These are phyloP conservation scores for Madurella mycetomatis DNA, from an alignment of 2,329 filamentous ascomycete species.

Conservation along the genomic window DNA sequence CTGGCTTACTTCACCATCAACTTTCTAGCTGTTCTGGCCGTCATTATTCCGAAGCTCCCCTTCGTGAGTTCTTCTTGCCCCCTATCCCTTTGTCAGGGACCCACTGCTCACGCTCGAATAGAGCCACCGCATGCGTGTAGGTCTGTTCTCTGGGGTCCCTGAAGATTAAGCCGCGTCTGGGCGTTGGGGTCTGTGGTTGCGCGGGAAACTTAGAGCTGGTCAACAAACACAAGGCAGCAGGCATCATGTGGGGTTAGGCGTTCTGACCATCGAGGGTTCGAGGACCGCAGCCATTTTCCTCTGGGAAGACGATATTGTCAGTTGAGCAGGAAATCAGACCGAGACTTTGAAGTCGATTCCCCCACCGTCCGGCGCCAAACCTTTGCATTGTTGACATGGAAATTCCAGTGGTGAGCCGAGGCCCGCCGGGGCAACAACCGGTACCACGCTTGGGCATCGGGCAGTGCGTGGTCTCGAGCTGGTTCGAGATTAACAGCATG, in stretches of 20 bases:
- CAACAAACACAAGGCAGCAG: conserved; percentile 6
- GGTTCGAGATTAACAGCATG: no score
- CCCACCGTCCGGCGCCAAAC: not conserved
- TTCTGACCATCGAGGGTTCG: conserved; percentile 1
- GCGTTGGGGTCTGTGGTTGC: conserved; percentile 17
- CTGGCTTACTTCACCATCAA: conserved; percentile 96
- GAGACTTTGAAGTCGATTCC: conserved; percentile 1
- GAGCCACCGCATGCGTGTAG: conserved; percentile 75
- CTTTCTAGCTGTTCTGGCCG: conserved; percentile 83
- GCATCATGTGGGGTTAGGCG: conserved; percentile 8
- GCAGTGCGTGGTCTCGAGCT: no score
- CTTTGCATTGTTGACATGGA: not conserved
- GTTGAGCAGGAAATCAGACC: conserved; percentile 10
- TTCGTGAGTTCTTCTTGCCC: conserved; percentile 60
- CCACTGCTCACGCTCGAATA: conserved; percentile 36
- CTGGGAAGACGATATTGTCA: not conserved
- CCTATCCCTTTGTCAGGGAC: conserved; percentile 18
- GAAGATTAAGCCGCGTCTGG: conserved; percentile 46
- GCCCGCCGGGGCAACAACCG: no score
- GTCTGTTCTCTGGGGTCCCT: conserved; percentile 64
- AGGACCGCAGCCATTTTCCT: conserved; percentile 3
- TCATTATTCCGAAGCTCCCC: conserved; percentile 94
- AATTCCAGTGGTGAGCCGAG: no score
- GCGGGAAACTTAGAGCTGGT: conserved; percentile 5
- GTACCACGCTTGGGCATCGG: no score